Evolutionary conservation across 73 alveolate genomes (phyloP), one percentile per base, ranked within the genome.

Genomic region (Tetrahymena thermophila): DNA sequence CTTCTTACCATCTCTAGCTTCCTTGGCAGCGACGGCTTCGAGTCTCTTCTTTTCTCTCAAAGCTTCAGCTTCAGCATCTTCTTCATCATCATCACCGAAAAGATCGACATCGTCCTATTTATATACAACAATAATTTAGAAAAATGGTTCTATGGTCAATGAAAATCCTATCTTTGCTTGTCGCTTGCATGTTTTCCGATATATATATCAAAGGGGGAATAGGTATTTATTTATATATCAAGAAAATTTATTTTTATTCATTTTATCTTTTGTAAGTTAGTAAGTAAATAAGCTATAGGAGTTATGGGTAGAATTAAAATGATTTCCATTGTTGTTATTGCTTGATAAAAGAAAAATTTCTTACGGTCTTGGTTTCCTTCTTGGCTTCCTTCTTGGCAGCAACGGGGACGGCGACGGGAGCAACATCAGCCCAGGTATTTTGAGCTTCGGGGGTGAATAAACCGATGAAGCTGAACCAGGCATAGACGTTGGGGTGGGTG

Each of bases 21-120:
- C 93, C 95, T 95, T 95, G 95, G 97, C 95, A 37, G 56, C 93
- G 84, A 94, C 97, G 56, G 94, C 97, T 50, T 85, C 84, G 37
- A 71, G 89, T 85, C 94, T 95, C 95, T 89, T 89, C 93, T 95
- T 50, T 95, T 95, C 97, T 85, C 95, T 94, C 42, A 85, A 85
- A 35, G 83, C 95, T 42, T 95, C 94, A 89, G 97, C 97, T 57
- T 95, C 94, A 85, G 93, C 85, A 50, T 85, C 97, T 40, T 85
- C 97, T 89, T 85, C 97, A 43, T 95, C 96, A 94, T 94, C 97
- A 44, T 34, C 83, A 25, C 95, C 95, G 84, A 95, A 89, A 31
- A 85, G 94, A 95, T 95, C 97, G 37, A 89, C 95, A n/a, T 95
- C 97, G 28, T 95, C 97, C 31, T 31, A 85, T 71, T 56, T 0